Conservation (phyloP, 495 filamentous ascomycete species). For the Daldinia bambusicola region DNA sequence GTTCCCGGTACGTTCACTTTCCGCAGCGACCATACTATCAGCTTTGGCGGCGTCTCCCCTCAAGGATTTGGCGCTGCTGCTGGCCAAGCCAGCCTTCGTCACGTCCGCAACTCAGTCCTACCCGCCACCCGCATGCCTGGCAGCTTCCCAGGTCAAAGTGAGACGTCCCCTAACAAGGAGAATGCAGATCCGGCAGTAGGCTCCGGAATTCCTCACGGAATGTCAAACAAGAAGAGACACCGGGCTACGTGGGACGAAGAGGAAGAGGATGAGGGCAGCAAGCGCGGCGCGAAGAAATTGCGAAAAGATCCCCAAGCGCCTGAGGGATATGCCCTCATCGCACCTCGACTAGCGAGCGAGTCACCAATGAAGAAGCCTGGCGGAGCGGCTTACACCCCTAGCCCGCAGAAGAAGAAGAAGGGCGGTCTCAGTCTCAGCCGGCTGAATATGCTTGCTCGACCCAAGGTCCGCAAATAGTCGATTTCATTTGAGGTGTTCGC, state of each 20-base stretch:
- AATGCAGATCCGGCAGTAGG: conserved; percentile 53
- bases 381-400: conserved; percentile 44
- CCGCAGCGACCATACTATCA: conserved; percentile 66
- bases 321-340: conserved; percentile 58
- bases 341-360: conserved; percentile 50
- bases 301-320: conserved; percentile 57
- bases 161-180: conserved; percentile 58
- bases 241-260: conserved; percentile 63
- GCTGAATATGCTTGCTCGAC: conserved; percentile 63
- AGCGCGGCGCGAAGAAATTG: conserved; percentile 58
- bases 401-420: conserved; percentile 62
- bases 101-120: conserved; percentile 63
- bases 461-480: conserved; percentile 59
- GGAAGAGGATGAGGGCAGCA: conserved; percentile 52
- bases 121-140: conserved; percentile 59
- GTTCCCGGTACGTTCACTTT: conserved; percentile 68
- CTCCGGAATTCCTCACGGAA: conserved; percentile 68
- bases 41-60: conserved; percentile 56
- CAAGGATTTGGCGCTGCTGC: conserved; percentile 60
- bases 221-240: conserved; percentile 78
- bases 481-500: not conserved
- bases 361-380: conserved; percentile 47
- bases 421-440: conserved; percentile 58
- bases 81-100: conserved; percentile 66
- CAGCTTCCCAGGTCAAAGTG: conserved; percentile 52